A percentile compares a stretch with the other conserved stretches of the same genome.
These are phyloP conservation scores for Rubia occidens DNA, from an alignment of 305 asterid genomes.

Conservation along the genomic window DNA sequence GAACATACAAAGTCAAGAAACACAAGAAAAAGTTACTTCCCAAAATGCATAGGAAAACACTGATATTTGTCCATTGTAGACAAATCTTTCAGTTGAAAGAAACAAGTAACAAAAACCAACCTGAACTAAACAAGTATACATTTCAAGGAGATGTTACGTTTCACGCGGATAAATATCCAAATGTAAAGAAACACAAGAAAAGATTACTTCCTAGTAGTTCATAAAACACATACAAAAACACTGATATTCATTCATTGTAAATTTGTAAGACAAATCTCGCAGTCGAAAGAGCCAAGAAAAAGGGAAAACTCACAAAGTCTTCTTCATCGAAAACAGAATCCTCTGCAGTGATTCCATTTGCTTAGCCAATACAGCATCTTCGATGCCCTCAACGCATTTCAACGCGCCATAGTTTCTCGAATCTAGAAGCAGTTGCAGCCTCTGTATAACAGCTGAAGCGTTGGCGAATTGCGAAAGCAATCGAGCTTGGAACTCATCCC, in stretches of 20 bases:
- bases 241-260: not conserved
- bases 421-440: slow-evolving; percentile 57
- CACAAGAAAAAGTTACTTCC: not conserved
- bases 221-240: not conserved
- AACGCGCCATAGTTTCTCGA: slow-evolving; percentile 43
- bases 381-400: slow-evolving; percentile 47
- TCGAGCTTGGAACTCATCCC: slow-evolving; percentile 65
- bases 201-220: too few relatives aligned
- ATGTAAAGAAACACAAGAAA: not conserved
- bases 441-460: slow-evolving; percentile 60
- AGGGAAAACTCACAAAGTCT: slow-evolving; percentile 34
- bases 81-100: not conserved
- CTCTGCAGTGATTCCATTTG: slow-evolving; percentile 64
- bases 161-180: not conserved
- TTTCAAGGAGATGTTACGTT: not conserved
- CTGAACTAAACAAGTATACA: too few relatives aligned
- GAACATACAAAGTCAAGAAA: not conserved
- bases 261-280: not conserved
- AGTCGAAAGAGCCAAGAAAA: not conserved
- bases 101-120: not conserved
- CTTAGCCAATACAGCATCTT: slow-evolving; percentile 45
- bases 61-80: not conserved
- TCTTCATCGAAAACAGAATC: slow-evolving; percentile 41
- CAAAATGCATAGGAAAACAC: not conserved
- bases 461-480: slow-evolving; percentile 47